These are phyloP conservation scores for Arachis hypogaea DNA, from an alignment of 306 rosid species.

Conservation along the genomic window DNA sequence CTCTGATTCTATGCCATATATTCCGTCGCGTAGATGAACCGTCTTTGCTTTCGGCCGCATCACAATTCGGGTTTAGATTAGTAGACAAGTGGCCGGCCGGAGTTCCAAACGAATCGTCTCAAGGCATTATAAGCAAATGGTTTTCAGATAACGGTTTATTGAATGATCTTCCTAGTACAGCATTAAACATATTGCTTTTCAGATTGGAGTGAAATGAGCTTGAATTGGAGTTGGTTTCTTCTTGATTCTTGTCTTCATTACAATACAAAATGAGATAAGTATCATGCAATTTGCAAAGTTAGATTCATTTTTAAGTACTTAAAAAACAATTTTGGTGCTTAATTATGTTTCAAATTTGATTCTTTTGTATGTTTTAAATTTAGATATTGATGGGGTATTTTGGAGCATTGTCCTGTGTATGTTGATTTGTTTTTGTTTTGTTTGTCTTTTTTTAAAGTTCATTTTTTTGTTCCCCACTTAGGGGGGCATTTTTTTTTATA, in stretches of 20 bases:
- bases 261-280: conserved; percentile 31
- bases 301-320: conserved; percentile 31
- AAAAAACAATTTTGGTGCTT: conserved; percentile 11
- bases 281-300: neutral
- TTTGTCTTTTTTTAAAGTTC: neutral
- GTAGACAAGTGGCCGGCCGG: conserved; percentile 68
- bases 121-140: conserved; percentile 60
- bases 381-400: neutral
- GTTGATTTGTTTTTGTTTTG: neutral
- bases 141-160: conserved; percentile 51
- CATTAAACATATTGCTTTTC: conserved; percentile 74
- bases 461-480: neutral
- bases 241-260: conserved; percentile 35
- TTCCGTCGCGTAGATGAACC: conserved; percentile 80
- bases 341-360: neutral
- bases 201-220: conserved; percentile 41
- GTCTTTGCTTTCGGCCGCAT: conserved; percentile 71
- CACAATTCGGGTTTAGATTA: conserved; percentile 62
- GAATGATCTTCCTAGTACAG: conserved; percentile 56
- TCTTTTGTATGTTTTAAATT: conserved; percentile 1
- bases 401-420: neutral
- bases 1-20: conserved; percentile 76
- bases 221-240: conserved; percentile 35
- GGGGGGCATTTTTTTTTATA: neutral
- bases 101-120: conserved; percentile 39